These are phyloP conservation scores for Arthrobotrys pseudoclavata DNA, from an alignment of 2,329 filamentous ascomycete genomes.

Conservation along the genomic window DNA sequence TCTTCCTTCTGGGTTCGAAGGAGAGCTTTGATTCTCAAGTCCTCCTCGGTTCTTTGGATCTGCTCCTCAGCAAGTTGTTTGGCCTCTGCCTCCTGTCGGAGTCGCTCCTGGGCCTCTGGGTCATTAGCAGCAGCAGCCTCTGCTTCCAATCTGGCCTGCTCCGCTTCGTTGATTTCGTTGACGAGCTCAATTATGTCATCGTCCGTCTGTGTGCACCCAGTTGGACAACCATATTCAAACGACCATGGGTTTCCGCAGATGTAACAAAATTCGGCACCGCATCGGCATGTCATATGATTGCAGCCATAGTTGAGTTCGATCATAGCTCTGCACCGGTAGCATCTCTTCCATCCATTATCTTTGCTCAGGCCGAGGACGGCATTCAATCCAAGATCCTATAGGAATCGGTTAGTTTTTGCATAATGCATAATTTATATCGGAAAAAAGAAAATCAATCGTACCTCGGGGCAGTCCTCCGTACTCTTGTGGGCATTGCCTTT, in stretches of 20 bases:
- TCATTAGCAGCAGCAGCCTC: constrained; percentile 21
- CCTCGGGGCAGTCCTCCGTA: constrained; percentile 50
- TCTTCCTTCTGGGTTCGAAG: constrained; percentile 46
- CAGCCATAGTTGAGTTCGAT: constrained; percentile 86
- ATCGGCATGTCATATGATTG: constrained; percentile 89
- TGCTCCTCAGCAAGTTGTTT: constrained; percentile 22
- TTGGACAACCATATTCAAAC: constrained; percentile 54
- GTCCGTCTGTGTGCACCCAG: constrained; percentile 38
- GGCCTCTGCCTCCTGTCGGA: constrained; percentile 34
- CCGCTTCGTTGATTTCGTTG: constrained; percentile 33
- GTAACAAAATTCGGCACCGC: constrained; percentile 88
- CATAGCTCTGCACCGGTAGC: constrained; percentile 79
- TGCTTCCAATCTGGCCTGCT: constrained; percentile 18
- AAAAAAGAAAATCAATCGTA: neutral
- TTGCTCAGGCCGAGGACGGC: constrained; percentile 74
- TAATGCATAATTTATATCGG: neutral
- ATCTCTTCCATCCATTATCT: constrained; percentile 80
- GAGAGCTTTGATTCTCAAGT: constrained; percentile 45
- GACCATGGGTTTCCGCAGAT: constrained; percentile 82
- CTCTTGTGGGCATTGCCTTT: constrained; percentile 49
- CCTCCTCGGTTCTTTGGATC: constrained; percentile 36
- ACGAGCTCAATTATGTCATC: constrained; percentile 40
- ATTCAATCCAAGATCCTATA: constrained; percentile 65
- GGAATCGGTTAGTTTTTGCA: neutral
- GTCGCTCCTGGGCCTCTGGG: constrained; percentile 19